These are phyloP conservation scores for Monosporascus sp. DNA, from an alignment of 2,329 filamentous ascomycete genomes.

Conservation along the genomic window DNA sequence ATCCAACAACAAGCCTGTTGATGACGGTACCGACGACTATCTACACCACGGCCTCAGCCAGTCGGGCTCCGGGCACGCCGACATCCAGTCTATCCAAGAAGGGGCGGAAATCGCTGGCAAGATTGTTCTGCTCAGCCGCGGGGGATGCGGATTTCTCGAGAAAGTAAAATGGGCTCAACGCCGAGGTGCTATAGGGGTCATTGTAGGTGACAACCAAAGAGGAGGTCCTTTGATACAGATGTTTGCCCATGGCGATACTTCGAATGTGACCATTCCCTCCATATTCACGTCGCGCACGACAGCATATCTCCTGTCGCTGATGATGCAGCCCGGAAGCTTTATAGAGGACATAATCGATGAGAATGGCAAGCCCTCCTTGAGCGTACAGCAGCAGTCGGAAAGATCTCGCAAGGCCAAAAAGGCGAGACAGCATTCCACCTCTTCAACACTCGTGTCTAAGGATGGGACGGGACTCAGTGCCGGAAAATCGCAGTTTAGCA, in stretches of 20 bases:
- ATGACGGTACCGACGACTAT: slow-evolving; percentile 83
- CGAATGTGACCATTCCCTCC: slow-evolving; percentile 88
- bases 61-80: slow-evolving; percentile 58
- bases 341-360: slow-evolving; percentile 56
- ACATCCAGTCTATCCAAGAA: slow-evolving; percentile 89
- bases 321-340: slow-evolving; percentile 67
- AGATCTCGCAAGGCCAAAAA: slow-evolving; percentile 33
- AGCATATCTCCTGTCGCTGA: slow-evolving; percentile 82
- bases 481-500: slow-evolving; percentile 15
- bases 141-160: slow-evolving; percentile 92
- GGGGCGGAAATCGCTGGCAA: slow-evolving; percentile 90
- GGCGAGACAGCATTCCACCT: slow-evolving; percentile 24
- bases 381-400: slow-evolving; percentile 43
- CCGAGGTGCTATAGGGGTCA: slow-evolving; percentile 80
- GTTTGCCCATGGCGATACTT: slow-evolving; percentile 96
- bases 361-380: slow-evolving; percentile 51
- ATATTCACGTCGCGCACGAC: slow-evolving; percentile 94
- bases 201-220: slow-evolving; percentile 88
- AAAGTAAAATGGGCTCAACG: slow-evolving; percentile 97
- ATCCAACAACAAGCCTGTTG: slow-evolving; percentile 30
- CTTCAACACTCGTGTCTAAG: slow-evolving; percentile 21
- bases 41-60: slow-evolving; percentile 52
- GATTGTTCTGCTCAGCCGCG: slow-evolving; percentile 83
- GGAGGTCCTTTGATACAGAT: slow-evolving; percentile 90
- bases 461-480: slow-evolving; percentile 20